Evolutionary conservation across 495 filamentous ascomycete species (phyloP).

Genomic region (Penicillium pulvis): DNA sequence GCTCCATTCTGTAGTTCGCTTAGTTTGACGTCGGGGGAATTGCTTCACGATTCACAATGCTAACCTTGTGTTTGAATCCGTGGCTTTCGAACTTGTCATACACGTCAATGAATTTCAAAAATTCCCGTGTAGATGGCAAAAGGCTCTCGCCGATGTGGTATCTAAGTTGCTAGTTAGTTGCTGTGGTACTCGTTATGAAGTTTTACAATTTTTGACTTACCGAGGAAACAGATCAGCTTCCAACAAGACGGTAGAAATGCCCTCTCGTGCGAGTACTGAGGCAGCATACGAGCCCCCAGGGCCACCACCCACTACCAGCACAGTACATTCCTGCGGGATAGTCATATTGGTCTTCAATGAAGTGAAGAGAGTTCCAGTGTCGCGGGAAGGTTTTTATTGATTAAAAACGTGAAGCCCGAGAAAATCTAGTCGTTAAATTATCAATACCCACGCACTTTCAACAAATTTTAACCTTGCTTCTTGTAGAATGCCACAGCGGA

Average conservation of each 20-base stretch:
- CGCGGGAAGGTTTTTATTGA: too few relatives aligned
- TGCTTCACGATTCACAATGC: background rate
- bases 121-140: slow-evolving; percentile 50
- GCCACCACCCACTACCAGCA: slow-evolving; percentile 51
- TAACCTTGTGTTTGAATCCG: slow-evolving; percentile 51
- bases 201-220: background rate
- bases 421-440: too few relatives aligned
- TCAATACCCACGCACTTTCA: too few relatives aligned
- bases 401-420: too few relatives aligned
- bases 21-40: too few relatives aligned
- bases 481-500: too few relatives aligned
- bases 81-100: slow-evolving; percentile 42
- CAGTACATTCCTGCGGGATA: slow-evolving; percentile 39
- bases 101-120: slow-evolving; percentile 51
- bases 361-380: too few relatives aligned
- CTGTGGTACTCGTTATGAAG: too few relatives aligned
- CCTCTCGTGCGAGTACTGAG: slow-evolving; percentile 46
- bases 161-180: background rate
- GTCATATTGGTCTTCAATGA: background rate
- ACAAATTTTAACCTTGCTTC: too few relatives aligned
- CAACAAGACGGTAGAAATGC: slow-evolving; percentile 18
- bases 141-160: slow-evolving; percentile 43
- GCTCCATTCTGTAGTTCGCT: slow-evolving; percentile 37
- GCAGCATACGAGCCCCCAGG: slow-evolving; percentile 51
- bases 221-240: slow-evolving; percentile 50